These are phyloP conservation scores for Metschnikowia sp. DNA, from an alignment of 805 yeast species.

Conservation along the genomic window DNA sequence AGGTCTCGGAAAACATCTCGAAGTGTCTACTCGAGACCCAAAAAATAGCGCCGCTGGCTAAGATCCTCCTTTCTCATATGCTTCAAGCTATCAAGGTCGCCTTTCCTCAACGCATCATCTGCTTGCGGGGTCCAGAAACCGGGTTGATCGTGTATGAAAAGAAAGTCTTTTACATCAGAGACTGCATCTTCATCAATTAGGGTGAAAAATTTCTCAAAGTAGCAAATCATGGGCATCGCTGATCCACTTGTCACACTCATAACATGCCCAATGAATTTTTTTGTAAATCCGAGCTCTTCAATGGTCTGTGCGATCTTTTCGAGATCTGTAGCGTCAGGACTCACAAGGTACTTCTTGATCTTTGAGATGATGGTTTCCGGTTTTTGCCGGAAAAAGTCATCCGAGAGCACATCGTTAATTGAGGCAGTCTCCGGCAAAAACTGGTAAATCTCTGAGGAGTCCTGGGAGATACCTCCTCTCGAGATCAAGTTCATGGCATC, in stretches of 20 bases:
- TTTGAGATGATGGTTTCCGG: conserved; percentile 8
- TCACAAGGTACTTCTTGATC: conserved; percentile 6
- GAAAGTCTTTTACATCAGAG: conserved; percentile 4
- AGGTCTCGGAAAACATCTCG: background rate
- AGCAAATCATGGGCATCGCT: conserved; percentile 13
- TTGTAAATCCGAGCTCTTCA: conserved; percentile 14
- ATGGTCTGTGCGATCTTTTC: conserved; percentile 11
- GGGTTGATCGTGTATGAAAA: conserved; percentile 8
- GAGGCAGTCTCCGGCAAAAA: conserved; percentile 12
- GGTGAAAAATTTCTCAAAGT: conserved; percentile 10
- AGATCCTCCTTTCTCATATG: conserved; percentile 11
- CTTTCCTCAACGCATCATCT: conserved; percentile 13
- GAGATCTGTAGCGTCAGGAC: conserved; percentile 8
- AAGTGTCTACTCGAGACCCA: conserved; percentile 8
- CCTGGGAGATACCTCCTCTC: conserved; percentile 7
- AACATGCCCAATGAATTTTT: conserved; percentile 16
- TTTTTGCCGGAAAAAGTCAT: conserved; percentile 9
- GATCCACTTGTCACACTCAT: conserved; percentile 17
- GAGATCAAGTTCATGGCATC: conserved; percentile 6
- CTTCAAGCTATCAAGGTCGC: conserved; percentile 7
- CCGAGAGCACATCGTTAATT: conserved; percentile 12
- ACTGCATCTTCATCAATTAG: conserved; percentile 3
- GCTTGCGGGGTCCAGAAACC: conserved; percentile 20
- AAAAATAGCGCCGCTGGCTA: conserved; percentile 12
- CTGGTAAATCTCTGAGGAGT: background rate